Conservation (phyloP, 441 rosid species). For the Geranium incanum region DNA sequence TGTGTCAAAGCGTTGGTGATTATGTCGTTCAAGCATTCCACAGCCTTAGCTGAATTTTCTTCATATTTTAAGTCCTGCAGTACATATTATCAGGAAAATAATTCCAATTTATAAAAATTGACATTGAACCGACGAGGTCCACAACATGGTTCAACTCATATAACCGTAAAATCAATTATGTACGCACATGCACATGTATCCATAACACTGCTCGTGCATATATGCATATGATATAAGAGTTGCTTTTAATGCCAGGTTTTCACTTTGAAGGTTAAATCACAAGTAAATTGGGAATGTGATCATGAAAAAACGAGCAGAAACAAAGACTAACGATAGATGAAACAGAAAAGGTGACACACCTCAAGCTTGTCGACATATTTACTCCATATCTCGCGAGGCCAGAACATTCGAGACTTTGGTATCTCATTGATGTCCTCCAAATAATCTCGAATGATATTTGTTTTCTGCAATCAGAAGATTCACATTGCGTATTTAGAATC, state of each 20-base stretch:
- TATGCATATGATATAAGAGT: neutral
- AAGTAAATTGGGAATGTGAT: neutral
- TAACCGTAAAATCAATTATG: too few species aligned
- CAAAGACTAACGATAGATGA: neutral
- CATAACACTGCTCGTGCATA: neutral
- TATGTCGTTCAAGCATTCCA: constrained; percentile 87
- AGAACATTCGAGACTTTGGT: constrained; percentile 92
- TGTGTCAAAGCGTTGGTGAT: constrained; percentile 72
- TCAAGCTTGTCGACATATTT: constrained; percentile 80
- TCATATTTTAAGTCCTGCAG: constrained; percentile 71
- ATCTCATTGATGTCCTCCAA: constrained; percentile 92
- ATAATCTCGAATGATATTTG: constrained; percentile 86
- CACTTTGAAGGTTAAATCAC: neutral
- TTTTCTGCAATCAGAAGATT: constrained; percentile 47
- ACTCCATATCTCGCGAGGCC: constrained; percentile 90
- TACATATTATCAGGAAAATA: constrained; percentile 17
- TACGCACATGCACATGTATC: too few species aligned
- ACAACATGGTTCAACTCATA: constrained; percentile 5
- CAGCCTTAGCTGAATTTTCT: constrained; percentile 69
- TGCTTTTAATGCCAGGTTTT: neutral
- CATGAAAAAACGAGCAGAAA: constrained; percentile 3
- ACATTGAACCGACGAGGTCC: neutral
- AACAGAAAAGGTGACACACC: constrained; percentile 35
- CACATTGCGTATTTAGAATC: constrained; percentile 14
- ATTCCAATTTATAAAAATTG: neutral